Base-by-base conservation (phyloP, 2,329 filamentous ascomycete genomes). In the Graphilbum ipis-grandicollis region DNA sequence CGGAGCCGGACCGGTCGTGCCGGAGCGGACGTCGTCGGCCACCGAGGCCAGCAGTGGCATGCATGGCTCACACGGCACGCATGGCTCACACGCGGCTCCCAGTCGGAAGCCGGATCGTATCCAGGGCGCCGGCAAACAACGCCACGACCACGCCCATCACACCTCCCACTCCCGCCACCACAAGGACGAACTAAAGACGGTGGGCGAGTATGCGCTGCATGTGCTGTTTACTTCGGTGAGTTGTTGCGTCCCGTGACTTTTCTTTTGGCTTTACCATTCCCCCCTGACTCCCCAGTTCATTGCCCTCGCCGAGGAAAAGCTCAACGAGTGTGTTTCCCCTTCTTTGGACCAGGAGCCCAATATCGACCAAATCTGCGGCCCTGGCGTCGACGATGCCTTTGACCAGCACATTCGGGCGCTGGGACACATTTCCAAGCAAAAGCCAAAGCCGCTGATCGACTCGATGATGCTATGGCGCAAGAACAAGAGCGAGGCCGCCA, bases 381-480 rank as follows among this genome's bases (percentile, higher is more conserved):
- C 80, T 30, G 85, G 86, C 14, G 80, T 81, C 30, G 90, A 98
- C 53, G 69, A 78, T 2, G 75, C 73, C 10, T 98, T 98, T 52
- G 90, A 98, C 55, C 88, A 96, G 57, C 72, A 93, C 48, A 92
- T 98, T 44, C 75, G 78, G 21, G 90, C 92, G 14, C 66, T 98
- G 29, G 90, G 90, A 4, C 88, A 96, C 53, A 93, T 98, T 50
- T 84, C 88, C 37, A 81, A 84, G 41, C 80, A 86, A 46, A 93
- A 92, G 52, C 92, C 92, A 5, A 96, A 93, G 53, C 82, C 85
- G 5, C 60, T 98, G 36, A 94, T 98, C 49, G 90, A 98, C 56
- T 86, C 83, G 17, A 85, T 98, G 55, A 98, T 98, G 83, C 70
- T 93, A 23, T 98, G 90, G 90, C 76, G 90, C 39, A 96, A 94